phyloP scores from a whole-genome alignment of 78 protist species.

The Dictyostelium citrinum region DNA sequence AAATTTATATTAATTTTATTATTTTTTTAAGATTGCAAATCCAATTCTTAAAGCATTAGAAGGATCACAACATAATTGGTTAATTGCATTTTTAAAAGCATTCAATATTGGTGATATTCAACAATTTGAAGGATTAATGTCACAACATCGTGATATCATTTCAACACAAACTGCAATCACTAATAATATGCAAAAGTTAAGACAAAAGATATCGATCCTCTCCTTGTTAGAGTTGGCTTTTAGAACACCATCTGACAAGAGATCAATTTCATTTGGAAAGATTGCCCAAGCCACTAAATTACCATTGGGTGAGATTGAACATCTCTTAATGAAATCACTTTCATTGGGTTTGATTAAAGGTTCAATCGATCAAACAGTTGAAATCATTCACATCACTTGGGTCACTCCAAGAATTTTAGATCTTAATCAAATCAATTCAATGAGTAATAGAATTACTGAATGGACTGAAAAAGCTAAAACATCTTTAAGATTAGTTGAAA shows the following conservation, averaged over 20 bases:
- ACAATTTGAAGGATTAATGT: conserved; percentile 47
- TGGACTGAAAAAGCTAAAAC: conserved; percentile 57
- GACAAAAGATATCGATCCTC: conserved; percentile 85
- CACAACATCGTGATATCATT: conserved; percentile 18
- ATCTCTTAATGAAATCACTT: conserved; percentile 82
- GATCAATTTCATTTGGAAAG: conserved; percentile 70
- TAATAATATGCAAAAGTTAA: conserved; percentile 50
- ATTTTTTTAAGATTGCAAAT: conserved; percentile 36
- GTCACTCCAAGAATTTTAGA: conserved; percentile 87
- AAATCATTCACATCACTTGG: conserved; percentile 78
- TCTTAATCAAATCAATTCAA: conserved; percentile 66
- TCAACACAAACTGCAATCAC: conserved; percentile 66
- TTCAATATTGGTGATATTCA: conserved; percentile 87
- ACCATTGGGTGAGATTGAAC: conserved; percentile 75
- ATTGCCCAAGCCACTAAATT: conserved; percentile 71
- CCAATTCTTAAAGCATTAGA: conserved; percentile 83
- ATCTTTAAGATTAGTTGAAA: conserved; percentile 31
- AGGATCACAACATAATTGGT: conserved; percentile 77
- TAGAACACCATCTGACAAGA: conserved; percentile 79
- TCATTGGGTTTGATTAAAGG: conserved; percentile 84
- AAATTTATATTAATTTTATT: not conserved
- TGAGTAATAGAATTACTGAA: conserved; percentile 54
- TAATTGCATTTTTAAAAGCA: conserved; percentile 72
- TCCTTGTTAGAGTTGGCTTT: conserved; percentile 84
- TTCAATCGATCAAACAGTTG: conserved; percentile 82